Conservation (phyloP, 805 yeast species). For the Candida morakotiae region DNA sequence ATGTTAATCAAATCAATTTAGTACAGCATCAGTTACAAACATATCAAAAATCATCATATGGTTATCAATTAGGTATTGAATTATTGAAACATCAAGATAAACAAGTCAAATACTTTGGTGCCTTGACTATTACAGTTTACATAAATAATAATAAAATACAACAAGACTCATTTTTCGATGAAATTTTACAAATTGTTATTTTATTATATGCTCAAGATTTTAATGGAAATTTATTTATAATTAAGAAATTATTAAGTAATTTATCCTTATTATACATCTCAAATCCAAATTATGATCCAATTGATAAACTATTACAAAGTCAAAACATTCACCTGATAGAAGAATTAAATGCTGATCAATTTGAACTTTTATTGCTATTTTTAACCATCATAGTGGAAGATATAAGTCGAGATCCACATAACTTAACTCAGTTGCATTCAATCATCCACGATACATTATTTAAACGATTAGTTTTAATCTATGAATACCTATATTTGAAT, state of each 20-base stretch:
- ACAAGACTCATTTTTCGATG: slow-evolving; percentile 9
- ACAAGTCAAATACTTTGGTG: slow-evolving; percentile 73
- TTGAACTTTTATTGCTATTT: slow-evolving; percentile 24
- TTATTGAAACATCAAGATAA: slow-evolving; percentile 41
- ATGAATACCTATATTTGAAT: slow-evolving; percentile 13
- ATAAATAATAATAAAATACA: slow-evolving; percentile 30
- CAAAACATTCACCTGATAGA: background rate
- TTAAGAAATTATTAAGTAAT: slow-evolving; percentile 56
- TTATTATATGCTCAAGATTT: slow-evolving; percentile 6
- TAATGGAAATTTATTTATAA: slow-evolving; percentile 32
- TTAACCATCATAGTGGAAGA: slow-evolving; percentile 53
- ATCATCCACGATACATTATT: slow-evolving; percentile 32
- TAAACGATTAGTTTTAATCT: slow-evolving; percentile 15
- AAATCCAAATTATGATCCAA: slow-evolving; percentile 15
- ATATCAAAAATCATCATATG: slow-evolving; percentile 54
- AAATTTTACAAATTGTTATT: slow-evolving; percentile 6
- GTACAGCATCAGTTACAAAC: slow-evolving; percentile 55
- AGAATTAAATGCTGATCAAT: slow-evolving; percentile 10
- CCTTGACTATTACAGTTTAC: slow-evolving; percentile 69
- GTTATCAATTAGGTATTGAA: slow-evolving; percentile 53
- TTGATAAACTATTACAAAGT: background rate
- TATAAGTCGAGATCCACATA: slow-evolving; percentile 29
- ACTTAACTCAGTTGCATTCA: slow-evolving; percentile 30
- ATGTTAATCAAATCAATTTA: slow-evolving; percentile 32
- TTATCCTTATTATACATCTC: slow-evolving; percentile 44